A percentile compares a stretch with the other conserved stretches of the same genome.
These are phyloP conservation scores for Diplodia corticola DNA, from an alignment of 2,329 filamentous ascomycete species.

Conservation along the genomic window DNA sequence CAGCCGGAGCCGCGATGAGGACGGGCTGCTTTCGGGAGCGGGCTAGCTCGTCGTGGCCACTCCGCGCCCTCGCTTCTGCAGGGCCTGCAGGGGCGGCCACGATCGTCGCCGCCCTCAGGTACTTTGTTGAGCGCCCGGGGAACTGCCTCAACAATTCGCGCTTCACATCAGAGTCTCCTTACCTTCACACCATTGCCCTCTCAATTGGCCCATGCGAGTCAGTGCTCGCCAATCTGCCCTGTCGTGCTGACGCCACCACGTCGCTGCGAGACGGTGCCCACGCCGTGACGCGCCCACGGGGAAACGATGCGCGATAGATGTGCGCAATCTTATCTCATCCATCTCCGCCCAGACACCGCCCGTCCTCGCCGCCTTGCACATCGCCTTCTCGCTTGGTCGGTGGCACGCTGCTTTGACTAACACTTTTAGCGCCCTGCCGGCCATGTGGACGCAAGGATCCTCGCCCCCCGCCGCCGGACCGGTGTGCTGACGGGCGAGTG, in stretches of 20 bases:
- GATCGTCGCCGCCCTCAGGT: not conserved
- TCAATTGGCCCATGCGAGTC: not conserved
- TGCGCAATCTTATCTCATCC: slow-evolving; percentile 13
- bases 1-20: slow-evolving; percentile 3
- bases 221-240: not conserved
- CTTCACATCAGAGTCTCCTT: slow-evolving; percentile 18
- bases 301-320: slow-evolving; percentile 4
- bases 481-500: slow-evolving; percentile 1
- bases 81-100: slow-evolving; percentile 1
- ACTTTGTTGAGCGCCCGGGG: slow-evolving; percentile 21
- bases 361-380: not conserved
- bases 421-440: not conserved
- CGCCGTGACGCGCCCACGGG: slow-evolving; percentile 2
- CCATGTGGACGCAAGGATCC: slow-evolving; percentile 12
- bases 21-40: not conserved
- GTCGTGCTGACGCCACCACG: not conserved
- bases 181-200: slow-evolving; percentile 19
- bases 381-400: not conserved
- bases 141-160: slow-evolving; percentile 20
- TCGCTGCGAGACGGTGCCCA: not conserved
- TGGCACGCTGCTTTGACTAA: not conserved
- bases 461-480: slow-evolving; percentile 2
- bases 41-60: slow-evolving; percentile 9
- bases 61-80: slow-evolving; percentile 9
- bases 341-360: slow-evolving; percentile 10